phyloP scores from a whole-genome alignment of 352 stramenopile genomes.

The Globisporangium abappressorium region DNA sequence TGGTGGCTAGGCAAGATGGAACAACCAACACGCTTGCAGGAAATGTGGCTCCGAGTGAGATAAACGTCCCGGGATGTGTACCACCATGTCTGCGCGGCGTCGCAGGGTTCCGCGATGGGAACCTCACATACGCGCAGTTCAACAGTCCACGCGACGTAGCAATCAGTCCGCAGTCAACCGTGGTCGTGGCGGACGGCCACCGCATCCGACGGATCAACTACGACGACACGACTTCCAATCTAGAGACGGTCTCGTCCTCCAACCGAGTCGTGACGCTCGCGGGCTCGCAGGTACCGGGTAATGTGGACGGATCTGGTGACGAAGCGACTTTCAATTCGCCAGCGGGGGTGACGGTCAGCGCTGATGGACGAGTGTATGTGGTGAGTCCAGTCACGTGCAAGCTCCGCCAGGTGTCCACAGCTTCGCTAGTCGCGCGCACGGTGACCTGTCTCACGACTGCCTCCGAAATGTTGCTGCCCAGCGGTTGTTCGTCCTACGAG shows the following conservation, averaged over 20 bases:
- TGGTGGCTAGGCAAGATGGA: constrained; percentile 29
- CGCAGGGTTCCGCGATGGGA: constrained; percentile 84
- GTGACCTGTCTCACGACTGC: constrained; percentile 80
- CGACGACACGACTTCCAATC: constrained; percentile 39
- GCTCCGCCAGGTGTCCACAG: constrained; percentile 79
- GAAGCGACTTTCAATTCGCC: constrained; percentile 91
- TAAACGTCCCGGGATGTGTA: constrained; percentile 81
- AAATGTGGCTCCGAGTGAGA: constrained; percentile 50
- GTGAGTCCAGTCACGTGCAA: constrained; percentile 90
- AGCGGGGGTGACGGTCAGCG: constrained; percentile 77
- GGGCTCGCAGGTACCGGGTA: constrained; percentile 60
- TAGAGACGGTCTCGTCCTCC: constrained; percentile 65
- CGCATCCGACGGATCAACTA: constrained; percentile 85
- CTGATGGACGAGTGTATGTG: constrained; percentile 88
- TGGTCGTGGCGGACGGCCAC: constrained; percentile 91
- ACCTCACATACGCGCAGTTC: constrained; percentile 86
- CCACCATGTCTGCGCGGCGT: constrained; percentile 89
- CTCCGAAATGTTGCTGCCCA: constrained; percentile 86
- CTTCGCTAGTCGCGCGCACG: constrained; percentile 56
- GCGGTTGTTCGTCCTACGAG: constrained; percentile 94
- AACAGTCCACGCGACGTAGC: constrained; percentile 91
- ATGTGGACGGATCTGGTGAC: constrained; percentile 82
- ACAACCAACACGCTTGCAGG: constrained; percentile 68
- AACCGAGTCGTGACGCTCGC: constrained; percentile 90
- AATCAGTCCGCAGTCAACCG: constrained; percentile 67